A percentile compares a stretch with the other conserved stretches of the same genome.
Evolutionary conservation across 2,329 filamentous ascomycete species (phyloP).

Genomic region (Aspergillus sp.): DNA sequence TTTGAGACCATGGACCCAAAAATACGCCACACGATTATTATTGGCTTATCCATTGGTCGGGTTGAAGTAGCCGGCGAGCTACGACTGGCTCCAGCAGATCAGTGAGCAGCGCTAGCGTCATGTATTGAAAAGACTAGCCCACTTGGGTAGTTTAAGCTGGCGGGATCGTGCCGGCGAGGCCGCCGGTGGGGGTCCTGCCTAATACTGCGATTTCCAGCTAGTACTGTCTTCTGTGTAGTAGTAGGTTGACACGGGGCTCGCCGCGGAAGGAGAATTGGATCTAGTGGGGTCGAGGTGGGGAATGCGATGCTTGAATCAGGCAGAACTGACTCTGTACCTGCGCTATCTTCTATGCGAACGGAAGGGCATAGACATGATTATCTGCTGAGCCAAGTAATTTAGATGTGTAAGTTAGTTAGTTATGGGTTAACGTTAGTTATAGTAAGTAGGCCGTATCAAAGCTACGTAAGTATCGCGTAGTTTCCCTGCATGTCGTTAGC

Average conservation of each 20-base stretch:
- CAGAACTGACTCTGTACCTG: neutral
- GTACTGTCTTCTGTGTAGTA: neutral
- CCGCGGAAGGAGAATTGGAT: neutral
- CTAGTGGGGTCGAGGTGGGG: neutral
- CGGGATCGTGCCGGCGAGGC: neutral
- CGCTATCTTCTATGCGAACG: neutral
- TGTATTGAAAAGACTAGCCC: constrained; percentile 3
- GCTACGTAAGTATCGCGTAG: neutral
- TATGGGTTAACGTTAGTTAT: neutral
- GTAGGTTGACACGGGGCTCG: neutral
- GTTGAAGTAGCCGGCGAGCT: constrained; percentile 16
- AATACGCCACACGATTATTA: constrained; percentile 14
- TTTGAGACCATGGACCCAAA: constrained; percentile 11
- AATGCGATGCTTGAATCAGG: neutral
- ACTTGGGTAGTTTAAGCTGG: neutral
- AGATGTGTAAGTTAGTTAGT: neutral
- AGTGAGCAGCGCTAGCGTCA: constrained; percentile 6
- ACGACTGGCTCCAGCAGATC: constrained; percentile 19
- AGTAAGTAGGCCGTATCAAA: neutral
- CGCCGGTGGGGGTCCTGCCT: neutral
- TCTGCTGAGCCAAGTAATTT: neutral
- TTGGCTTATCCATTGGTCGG: constrained; percentile 17
- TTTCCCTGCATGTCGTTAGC: neutral
- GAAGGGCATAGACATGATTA: neutral
- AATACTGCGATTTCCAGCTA: neutral